Evolutionary conservation across 2,329 filamentous ascomycete species (phyloP), one percentile per base, ranked within the genome.

Genomic region (Fusarium sp.): DNA sequence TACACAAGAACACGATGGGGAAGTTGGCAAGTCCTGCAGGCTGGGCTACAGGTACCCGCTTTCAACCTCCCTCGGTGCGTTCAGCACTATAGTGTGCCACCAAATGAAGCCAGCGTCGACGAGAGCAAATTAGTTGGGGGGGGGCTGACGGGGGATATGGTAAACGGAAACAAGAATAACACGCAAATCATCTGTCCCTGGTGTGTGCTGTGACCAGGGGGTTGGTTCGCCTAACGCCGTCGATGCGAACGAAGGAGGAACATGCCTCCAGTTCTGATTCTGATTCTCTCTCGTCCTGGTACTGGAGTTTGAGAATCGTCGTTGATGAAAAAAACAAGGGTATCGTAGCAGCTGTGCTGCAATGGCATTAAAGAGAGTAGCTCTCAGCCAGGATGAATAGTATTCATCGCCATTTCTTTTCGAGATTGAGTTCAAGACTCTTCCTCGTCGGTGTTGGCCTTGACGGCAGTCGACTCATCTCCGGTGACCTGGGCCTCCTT

Each of bases 271-370:
- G 42, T 29, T 22, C 59, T 35, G 33, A 40, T 63, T 47, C 35
- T 58, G 64, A 70, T 63, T 31, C 69, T 66, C 68, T 50, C 40
- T 52, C 47, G 42, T 40, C 20, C 29, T 63, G 52, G 36, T 65
- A 22, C 45, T 38, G 47, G 60, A 25, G 58, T 59, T 35, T 56
- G 35, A 69, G 58, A 63, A 72, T 73, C 68, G 22, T 58, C 45
- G 40, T 71, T 57, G 71, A 45, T 61, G 52, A 52, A 25, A 47
- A 42, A 72, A 72, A 64, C 65, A 69, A 58, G 70, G 76, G 73
- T 78, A 78, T 78, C 73, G 58, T 76, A 64, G 67, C 70, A 77
- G 73, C 62, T 61, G 58, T 68, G 69, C 68, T 65, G 69, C 65
- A 57, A 66, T 76, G 65, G 54, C 57, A 59, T 57, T 68, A 56